A percentile compares a stretch with the other conserved stretches of the same genome.
phyloP scores from a whole-genome alignment of 2,329 filamentous ascomycete species.

The Ophiostoma piceae region DNA sequence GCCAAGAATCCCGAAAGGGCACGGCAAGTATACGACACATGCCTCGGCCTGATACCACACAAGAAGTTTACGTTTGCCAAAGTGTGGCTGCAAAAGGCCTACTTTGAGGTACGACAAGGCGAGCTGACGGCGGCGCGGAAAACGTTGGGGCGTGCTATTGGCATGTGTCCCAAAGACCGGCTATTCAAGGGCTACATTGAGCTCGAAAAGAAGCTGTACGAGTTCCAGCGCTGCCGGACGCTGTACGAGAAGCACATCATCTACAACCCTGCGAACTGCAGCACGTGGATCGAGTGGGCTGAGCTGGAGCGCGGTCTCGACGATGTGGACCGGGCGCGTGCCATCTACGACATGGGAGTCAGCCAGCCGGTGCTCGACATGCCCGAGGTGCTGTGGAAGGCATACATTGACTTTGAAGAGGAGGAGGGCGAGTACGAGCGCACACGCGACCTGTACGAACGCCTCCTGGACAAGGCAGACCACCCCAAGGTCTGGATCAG shows the following conservation, averaged over 20 bases:
- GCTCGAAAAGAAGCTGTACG: slow-evolving; percentile 86
- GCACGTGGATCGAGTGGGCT: slow-evolving; percentile 95
- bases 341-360: slow-evolving; percentile 88
- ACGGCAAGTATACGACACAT: slow-evolving; percentile 85
- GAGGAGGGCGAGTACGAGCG: slow-evolving; percentile 86
- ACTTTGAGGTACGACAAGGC: slow-evolving; percentile 86
- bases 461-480: slow-evolving; percentile 87
- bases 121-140: slow-evolving; percentile 77
- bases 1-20: slow-evolving; percentile 72
- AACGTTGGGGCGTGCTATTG: slow-evolving; percentile 81
- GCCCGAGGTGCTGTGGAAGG: slow-evolving; percentile 96
- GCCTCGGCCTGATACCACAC: slow-evolving; percentile 82
- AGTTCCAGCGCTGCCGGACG: slow-evolving; percentile 84
- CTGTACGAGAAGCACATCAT: slow-evolving; percentile 92
- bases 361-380: slow-evolving; percentile 82
- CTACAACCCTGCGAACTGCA: slow-evolving; percentile 83
- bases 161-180: slow-evolving; percentile 93
- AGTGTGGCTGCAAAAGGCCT: slow-evolving; percentile 87
- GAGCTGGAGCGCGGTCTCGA: slow-evolving; percentile 88
- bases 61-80: slow-evolving; percentile 98
- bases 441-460: slow-evolving; percentile 78
- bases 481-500: slow-evolving; percentile 99
- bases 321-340: slow-evolving; percentile 79
- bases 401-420: slow-evolving; percentile 98
- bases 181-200: slow-evolving; percentile 92